Base-by-base conservation (phyloP, 495 filamentous ascomycete species). In the Halenospora varia region DNA sequence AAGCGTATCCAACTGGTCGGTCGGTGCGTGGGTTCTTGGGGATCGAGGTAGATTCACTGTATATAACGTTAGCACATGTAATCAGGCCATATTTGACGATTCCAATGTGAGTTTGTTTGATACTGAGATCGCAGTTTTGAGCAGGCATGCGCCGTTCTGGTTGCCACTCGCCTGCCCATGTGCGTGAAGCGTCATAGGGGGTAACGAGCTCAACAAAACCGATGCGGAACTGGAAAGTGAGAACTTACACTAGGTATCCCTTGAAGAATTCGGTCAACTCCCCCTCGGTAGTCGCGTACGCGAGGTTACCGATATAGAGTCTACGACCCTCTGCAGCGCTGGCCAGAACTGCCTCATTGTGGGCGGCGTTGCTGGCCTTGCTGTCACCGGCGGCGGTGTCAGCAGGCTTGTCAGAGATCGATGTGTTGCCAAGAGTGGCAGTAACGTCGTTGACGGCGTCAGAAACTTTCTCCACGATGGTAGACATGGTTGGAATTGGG, bases 181-280 rank as follows among this genome's bases (percentile, higher is more conserved):
- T 40, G 25, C 18, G 22, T 10, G 6, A 24, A 45, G 18, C 19
- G 47, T 25, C 47, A 49, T 13, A 3, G 10, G 47, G 18, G 42
- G 18, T 45, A 45, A n/a, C 11, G n/a, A 17, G 4, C 6, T 6
- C 11, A 20, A n/a, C 8, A 15, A 45, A 29, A 19, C n/a, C n/a
- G n/a, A n/a, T n/a, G n/a, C n/a, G n/a, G n/a, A n/a, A 25, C 55
- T 44, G 39, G 23, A 53, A 22, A 26, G 46, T 41, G 47, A 63
- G 42, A 61, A 89, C 94, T 85, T 85, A 99, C 95, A 99, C 88
- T 76, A 90, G 86, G 86, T 92, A 97, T 75, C 82, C 86, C 78
- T 89, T 88, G 86, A 99, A 99, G 83, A 99, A 99, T 56, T 92
- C 90, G 79, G 92, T 96, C 81, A 99, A 89, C 83, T 96, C 90